Evolutionary conservation across 2,329 filamentous ascomycete species (phyloP), one percentile per base, ranked within the genome.

Genomic region (Leptographium flavum): DNA sequence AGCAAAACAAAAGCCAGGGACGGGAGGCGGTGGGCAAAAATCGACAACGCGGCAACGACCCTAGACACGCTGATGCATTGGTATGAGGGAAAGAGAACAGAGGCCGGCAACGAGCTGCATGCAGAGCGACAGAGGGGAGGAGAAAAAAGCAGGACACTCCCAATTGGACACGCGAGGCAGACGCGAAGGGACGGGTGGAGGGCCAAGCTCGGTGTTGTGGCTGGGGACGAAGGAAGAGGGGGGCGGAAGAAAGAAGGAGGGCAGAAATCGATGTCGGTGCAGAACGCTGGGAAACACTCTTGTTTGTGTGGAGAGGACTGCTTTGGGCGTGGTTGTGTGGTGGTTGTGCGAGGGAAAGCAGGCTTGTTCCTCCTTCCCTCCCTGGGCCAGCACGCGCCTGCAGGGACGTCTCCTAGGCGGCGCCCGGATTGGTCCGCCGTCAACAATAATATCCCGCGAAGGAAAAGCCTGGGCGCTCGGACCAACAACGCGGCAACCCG

Each of bases 391-490:
- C 23, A 40, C 38, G 38, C 28, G 39, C 39, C 21, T 33, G 14
- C 28, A 32, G 39, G 39, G 39, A n/a, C 28, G 51, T 52, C 32
- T 50, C 45, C 50, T 39, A 43, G 44, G 43, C 47, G 45, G 46
- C 45, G 31, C 42, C 30, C 45, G 50, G 48, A 54, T 52, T 54
- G 49, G 50, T 47, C 49, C 47, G 46, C 43, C 48, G 47, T 52
- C 50, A 51, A 51, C 49, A 54, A 53, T 49, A 52, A 51, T 52
- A 25, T 48, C 40, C 45, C 50, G 49, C 51, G 47, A 8, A 28
- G 52, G 52, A 52, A 50, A 52, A 47, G 49, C 46, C 23, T 45
- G 44, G 32, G 46, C 41, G 52, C 52, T 52, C 52, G 47, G 52
- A 43, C 52, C 52, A 49, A 23, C 15, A 30, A 52, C 49, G 52